Base-by-base conservation (phyloP, 2,329 filamentous ascomycete genomes). In the Emericellopsis cladophorae region DNA sequence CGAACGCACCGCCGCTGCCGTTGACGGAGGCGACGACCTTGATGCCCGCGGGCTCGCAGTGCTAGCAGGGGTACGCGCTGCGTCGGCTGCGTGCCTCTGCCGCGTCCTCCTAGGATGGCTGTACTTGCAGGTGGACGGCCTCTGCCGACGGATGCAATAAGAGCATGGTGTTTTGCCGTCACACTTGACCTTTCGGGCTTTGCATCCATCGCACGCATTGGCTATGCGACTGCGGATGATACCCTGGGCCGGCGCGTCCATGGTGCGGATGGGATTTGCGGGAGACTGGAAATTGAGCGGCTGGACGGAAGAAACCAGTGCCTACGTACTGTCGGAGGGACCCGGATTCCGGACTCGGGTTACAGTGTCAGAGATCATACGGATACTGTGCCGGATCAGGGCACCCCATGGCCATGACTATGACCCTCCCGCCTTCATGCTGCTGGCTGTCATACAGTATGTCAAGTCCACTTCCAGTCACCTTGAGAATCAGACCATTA, bases 131-230 rank as follows among this genome's bases (percentile, higher is more conserved):
- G 57, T 46, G 8, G 64, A 55, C 7, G 63, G 57, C 18, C 62
- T 60, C 43, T 61, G 62, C 1, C 68, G 60, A 2, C 61, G 54
- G 10, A 58, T 58, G 45, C 71, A 75, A 48, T 72, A 72, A 32
- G 59, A 58, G 50, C 71, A 75, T 1, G 71, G 71, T n/a, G 60
- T 48, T n/a, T 61, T 60, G 2, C 71, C 71, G 46, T 73, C 70
- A 51, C 71, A 75, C 54, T 71, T 73, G 33, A 74, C 67, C 60
- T 74, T 74, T 41, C 68, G 64, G 10, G 64, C 59, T 48, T 74
- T 74, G 58, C 70, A 74, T 3, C 62, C 61, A 46, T 74, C 69
- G 52, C 71, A 74, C 35, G 71, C 71, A 45, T 72, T 72, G 42
- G 67, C 59, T 35, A 72, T 65, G 44, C 70, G 69, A 42, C 54